phyloP scores from a whole-genome alignment of 257 asterid species.

The Solanum acaule region DNA sequence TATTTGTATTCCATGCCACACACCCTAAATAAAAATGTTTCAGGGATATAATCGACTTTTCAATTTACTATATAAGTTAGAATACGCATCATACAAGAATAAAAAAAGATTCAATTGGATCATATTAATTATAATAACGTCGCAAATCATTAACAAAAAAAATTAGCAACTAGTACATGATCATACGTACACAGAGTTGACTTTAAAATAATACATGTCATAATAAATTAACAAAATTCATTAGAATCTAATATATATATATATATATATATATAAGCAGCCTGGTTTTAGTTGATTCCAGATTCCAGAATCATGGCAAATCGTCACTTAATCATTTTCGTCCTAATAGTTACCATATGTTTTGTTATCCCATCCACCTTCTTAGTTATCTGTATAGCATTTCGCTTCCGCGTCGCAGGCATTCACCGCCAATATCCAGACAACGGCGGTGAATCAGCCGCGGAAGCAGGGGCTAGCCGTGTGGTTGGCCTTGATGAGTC shows the following conservation, averaged over 20 bases:
- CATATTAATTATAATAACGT: neutral
- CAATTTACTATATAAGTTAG: neutral
- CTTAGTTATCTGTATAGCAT: neutral
- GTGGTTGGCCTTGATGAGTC: constrained; percentile 2
- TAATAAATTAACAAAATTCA: neutral
- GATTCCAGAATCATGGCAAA: neutral
- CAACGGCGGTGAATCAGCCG: neutral
- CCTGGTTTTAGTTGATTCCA: neutral
- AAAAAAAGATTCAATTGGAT: neutral
- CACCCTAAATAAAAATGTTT: neutral
- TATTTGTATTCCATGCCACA: neutral
- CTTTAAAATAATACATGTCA: neutral
- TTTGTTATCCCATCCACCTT: neutral
- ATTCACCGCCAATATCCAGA: neutral
- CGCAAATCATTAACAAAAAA: neutral
- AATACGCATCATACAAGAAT: neutral
- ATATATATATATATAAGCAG: neutral
- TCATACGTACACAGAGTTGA: neutral
- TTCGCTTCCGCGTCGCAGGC: neutral
- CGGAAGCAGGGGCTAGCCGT: neutral
- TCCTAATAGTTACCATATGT: neutral
- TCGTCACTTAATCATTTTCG: neutral
- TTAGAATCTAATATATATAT: neutral
- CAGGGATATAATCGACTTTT: neutral
- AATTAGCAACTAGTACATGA: neutral